Percentiles rank a stretch among this genome's conserved stretches.
phyloP scores from a whole-genome alignment of 192 early-diverging fungal species.

The Backusella macrospora region DNA sequence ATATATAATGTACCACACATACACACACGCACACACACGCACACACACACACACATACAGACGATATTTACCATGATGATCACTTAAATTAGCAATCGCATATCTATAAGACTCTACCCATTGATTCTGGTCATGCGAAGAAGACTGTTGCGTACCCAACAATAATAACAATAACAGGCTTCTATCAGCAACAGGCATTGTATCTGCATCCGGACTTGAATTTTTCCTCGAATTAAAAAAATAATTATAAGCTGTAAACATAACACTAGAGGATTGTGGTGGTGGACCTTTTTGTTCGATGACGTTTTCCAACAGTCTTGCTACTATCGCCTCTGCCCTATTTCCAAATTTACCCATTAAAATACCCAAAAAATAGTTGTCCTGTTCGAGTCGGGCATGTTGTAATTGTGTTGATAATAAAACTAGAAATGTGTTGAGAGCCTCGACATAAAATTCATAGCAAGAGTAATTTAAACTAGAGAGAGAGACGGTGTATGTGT shows the following conservation, averaged over 20 bases:
- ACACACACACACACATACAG: too few relatives aligned
- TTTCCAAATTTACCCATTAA: conserved; percentile 61
- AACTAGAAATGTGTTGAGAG: conserved; percentile 62
- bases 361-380: conserved; percentile 71
- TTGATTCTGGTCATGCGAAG: not conserved
- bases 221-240: conserved; percentile 57
- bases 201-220: conserved; percentile 41
- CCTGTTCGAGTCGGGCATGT: conserved; percentile 36
- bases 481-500: too few relatives aligned
- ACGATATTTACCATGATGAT: conserved; percentile 31
- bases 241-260: conserved; percentile 71
- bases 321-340: conserved; percentile 58
- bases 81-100: conserved; percentile 30
- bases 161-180: conserved; percentile 64
- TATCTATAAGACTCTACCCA: conserved; percentile 25
- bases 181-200: conserved; percentile 63
- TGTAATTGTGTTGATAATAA: conserved; percentile 67
- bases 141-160: conserved; percentile 35
- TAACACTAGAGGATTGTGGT: conserved; percentile 51
- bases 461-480: conserved; percentile 50
- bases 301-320: conserved; percentile 55
- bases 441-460: conserved; percentile 73
- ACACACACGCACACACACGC: too few relatives aligned
- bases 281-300: conserved; percentile 54
- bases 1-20: too few relatives aligned